Base-by-base conservation (phyloP, 345 rosid genomes). In the Lumnitzera littorea region DNA sequence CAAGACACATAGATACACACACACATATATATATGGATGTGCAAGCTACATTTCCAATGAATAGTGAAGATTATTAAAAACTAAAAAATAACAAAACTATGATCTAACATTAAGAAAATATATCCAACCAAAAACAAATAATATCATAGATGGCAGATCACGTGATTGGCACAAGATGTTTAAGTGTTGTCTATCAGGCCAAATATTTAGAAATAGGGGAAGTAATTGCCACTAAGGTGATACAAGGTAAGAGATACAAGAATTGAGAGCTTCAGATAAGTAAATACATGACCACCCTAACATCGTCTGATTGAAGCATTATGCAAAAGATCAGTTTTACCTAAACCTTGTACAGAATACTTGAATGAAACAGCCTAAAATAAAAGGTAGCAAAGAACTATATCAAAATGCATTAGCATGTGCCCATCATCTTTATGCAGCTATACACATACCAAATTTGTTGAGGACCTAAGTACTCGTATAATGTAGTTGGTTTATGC, bases 201-300 rank as follows among this genome's bases (percentile, higher is more conserved):
- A 88, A 88, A 77, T 88, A 96, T 72, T 67, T 91, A 52, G 95
- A 91, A 70, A 81, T 80, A n/a, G 89, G 88, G 14, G 95, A 88
- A 69, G 67, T 82, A 50, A 91, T 91, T 69, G 98, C 98, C 46
- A 91, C 88, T 51, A 88, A 91, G 78, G 98, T 91, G 67, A 68
- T 84, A 64, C 96, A 88, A 70, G 99, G 90, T 75, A 94, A 82
- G 80, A 86, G 96, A 80, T 94, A 88, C 85, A 94, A 94, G 77
- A 94, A 94, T 62, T 82, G 99, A 63, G 99, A 94, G 75, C 97
- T 94, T 67, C 97, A 90, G 78, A 82, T 94, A 62, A 88, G 96
- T 95, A 86, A 17, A 16, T 82, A 50, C 91, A 86, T 50, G 75
- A 82, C 71, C 96, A 94, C 78, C 91, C 95, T 46, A 94, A 94